Evolutionary conservation across 2,329 filamentous ascomycete genomes (phyloP), one percentile per base, ranked within the genome.

Genomic region (Pseudocercospora crystallina): DNA sequence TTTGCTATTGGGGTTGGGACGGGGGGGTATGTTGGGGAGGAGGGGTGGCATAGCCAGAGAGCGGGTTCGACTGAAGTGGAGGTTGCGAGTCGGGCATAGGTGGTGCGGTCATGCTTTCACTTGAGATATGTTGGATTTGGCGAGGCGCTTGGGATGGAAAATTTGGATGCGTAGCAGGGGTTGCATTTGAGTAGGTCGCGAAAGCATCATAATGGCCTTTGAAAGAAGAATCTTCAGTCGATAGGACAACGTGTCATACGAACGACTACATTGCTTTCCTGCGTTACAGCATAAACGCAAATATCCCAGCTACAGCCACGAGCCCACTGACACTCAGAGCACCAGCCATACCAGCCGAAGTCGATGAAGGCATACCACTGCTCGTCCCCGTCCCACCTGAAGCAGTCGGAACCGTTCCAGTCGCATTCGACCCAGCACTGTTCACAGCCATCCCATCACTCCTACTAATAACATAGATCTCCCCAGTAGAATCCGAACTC

Each of bases 1-100:
- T 96, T 91, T 68, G 90, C 86, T 76, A 84, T 88, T 13, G 87
- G 87, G 10, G 79, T 89, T 1, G 87, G 77, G 0, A 66, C 71
- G 2, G 69, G 68, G 1, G 69, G 68, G 2, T 78, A 77, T 58
- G 76, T 78, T 1, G 74, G 74, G 0, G 65, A 69, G 1, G 76
- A 78, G 58, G 76, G 74, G 2, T 77, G 75, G 74, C 40, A 50
- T 15, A 53, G 41, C n/a, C 17, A 15, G 34, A 51, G 47, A 12
- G 47, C 34, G 34, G 32, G 40, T n/a, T n/a, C n/a, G n/a, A n/a
- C n/a, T 13, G 33, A 13, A 11, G 38, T 31, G 8, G 51, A 47
- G 30, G 30, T 13, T 1, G 41, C 14, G 36, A 49, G 10, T 34
- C 20, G 8, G 13, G 2, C 17, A 20, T 15, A 5, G 13, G 12